A percentile compares a stretch with the other conserved stretches of the same genome.
These are phyloP conservation scores for Warburgia ugandensis DNA, from an alignment of 164 flowering plant species.

Conservation along the genomic window DNA sequence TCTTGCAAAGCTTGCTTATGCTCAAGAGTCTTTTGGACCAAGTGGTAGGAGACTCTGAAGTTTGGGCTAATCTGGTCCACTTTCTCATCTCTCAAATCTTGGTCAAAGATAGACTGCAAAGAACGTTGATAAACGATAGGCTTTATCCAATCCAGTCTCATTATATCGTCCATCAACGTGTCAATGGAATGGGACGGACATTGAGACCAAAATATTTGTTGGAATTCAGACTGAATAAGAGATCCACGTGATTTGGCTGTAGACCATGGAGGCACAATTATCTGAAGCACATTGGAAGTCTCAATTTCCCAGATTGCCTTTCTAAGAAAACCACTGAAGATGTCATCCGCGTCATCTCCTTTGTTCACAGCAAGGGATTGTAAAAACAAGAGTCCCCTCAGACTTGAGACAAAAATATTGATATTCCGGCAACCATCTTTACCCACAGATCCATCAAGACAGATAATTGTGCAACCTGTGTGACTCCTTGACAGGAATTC, in stretches of 20 bases:
- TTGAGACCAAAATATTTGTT: slow-evolving; percentile 33
- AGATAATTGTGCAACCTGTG: slow-evolving; percentile 30
- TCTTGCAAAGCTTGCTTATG: slow-evolving; percentile 27
- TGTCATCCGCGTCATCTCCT: slow-evolving; percentile 17
- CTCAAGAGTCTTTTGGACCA: slow-evolving; percentile 19
- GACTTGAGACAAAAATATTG: slow-evolving; percentile 24
- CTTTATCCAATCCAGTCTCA: slow-evolving; percentile 26
- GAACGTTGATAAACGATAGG: slow-evolving; percentile 17
- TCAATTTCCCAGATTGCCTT: slow-evolving; percentile 25
- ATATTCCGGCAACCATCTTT: slow-evolving; percentile 12
- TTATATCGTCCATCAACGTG: slow-evolving; percentile 30
- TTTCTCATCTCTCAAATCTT: slow-evolving; percentile 11
- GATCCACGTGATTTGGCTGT: slow-evolving; percentile 18
- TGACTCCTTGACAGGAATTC: slow-evolving; percentile 26
- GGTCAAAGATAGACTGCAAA: slow-evolving; percentile 5
- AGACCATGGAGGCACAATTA: slow-evolving; percentile 24
- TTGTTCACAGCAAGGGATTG: slow-evolving; percentile 18
- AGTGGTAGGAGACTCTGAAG: slow-evolving; percentile 24
- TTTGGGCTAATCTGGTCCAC: slow-evolving; percentile 13
- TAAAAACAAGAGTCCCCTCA: slow-evolving; percentile 30
- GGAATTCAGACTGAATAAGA: slow-evolving; percentile 21
- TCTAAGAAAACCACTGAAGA: slow-evolving; percentile 15
- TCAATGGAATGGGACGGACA: slow-evolving; percentile 26
- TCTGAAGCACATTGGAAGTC: slow-evolving; percentile 28
- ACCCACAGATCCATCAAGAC: slow-evolving; percentile 18